These are phyloP conservation scores for Drechslera avenae DNA, from an alignment of 2,329 filamentous ascomycete genomes.

Conservation along the genomic window DNA sequence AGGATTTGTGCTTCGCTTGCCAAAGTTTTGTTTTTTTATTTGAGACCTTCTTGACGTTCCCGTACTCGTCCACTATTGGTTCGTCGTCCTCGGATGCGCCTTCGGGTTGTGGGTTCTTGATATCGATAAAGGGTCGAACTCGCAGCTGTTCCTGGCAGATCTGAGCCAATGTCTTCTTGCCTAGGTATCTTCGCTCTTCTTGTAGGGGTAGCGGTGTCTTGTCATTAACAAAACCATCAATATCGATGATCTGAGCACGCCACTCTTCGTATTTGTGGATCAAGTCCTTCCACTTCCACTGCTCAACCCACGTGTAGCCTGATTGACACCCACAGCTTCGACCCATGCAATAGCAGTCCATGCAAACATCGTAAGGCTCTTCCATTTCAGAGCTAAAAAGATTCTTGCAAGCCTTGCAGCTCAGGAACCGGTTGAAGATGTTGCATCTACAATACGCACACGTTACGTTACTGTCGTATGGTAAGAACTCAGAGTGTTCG, in stretches of 20 bases:
- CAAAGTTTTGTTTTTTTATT: slow-evolving; percentile 62
- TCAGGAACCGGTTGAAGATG: slow-evolving; percentile 96
- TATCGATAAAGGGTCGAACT: slow-evolving; percentile 79
- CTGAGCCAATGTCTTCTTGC: slow-evolving; percentile 82
- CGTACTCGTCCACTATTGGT: slow-evolving; percentile 68
- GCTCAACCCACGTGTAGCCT: slow-evolving; percentile 86
- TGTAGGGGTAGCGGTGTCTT: slow-evolving; percentile 72
- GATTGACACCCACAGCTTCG: slow-evolving; percentile 90
- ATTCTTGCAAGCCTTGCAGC: slow-evolving; percentile 82
- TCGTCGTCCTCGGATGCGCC: slow-evolving; percentile 56
- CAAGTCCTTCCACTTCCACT: slow-evolving; percentile 84
- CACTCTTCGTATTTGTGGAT: slow-evolving; percentile 79
- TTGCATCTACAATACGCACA: slow-evolving; percentile 96
- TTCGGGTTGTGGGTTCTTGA: slow-evolving; percentile 64
- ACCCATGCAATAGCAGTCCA: slow-evolving; percentile 99
- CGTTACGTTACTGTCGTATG: slow-evolving; percentile 88
- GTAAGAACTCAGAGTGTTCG: slow-evolving; percentile 75
- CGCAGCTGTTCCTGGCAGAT: slow-evolving; percentile 91
- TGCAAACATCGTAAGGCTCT: slow-evolving; percentile 92
- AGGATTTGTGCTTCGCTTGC: slow-evolving; percentile 60
- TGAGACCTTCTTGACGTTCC: slow-evolving; percentile 66
- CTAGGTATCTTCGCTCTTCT: slow-evolving; percentile 68
- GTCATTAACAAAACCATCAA: slow-evolving; percentile 68
- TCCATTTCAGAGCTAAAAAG: slow-evolving; percentile 70
- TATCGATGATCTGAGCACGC: slow-evolving; percentile 76